Evolutionary conservation across 345 rosid genomes (phyloP).

Genomic region (Salix arbutifolia): DNA sequence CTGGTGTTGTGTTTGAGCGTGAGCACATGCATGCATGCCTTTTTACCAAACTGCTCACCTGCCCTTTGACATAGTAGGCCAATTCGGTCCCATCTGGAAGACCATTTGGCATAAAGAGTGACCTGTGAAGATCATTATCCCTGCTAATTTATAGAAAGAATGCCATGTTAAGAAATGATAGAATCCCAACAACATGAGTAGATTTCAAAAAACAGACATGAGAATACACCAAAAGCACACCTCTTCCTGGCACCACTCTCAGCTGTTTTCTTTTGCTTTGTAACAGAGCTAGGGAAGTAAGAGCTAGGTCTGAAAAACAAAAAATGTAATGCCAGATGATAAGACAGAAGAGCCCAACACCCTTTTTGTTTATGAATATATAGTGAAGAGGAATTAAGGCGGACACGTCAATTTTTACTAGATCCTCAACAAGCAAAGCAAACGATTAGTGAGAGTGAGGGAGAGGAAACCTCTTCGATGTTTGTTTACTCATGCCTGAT

Average conservation of each 20-base stretch:
- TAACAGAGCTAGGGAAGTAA: constrained; percentile 23
- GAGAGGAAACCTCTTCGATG: constrained; percentile 48
- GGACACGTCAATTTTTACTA: not conserved
- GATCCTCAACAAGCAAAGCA: not conserved
- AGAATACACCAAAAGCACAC: constrained; percentile 19
- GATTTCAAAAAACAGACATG: not conserved
- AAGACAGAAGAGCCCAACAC: not conserved
- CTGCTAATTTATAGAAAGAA: constrained; percentile 34
- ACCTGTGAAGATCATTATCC: constrained; percentile 91
- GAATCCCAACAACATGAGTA: not conserved
- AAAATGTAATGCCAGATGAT: constrained; percentile 4
- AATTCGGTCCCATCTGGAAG: constrained; percentile 89
- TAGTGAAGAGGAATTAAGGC: not conserved
- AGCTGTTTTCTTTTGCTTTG: constrained; percentile 53
- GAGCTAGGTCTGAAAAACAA: constrained; percentile 47
- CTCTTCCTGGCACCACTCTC: constrained; percentile 72
- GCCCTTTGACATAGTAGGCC: constrained; percentile 80
- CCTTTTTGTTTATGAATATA: not conserved
- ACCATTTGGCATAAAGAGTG: constrained; percentile 91
- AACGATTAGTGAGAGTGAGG: not conserved
- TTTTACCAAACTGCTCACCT: constrained; percentile 41
- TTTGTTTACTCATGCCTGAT: constrained; percentile 37
- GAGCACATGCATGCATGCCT: not conserved
- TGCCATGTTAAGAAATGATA: not conserved
- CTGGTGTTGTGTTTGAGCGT: not conserved